Percentiles rank a stretch among this genome's conserved stretches.
Evolutionary conservation across 768 basidiomycete species (phyloP).

Genomic region (Russula virescens): DNA sequence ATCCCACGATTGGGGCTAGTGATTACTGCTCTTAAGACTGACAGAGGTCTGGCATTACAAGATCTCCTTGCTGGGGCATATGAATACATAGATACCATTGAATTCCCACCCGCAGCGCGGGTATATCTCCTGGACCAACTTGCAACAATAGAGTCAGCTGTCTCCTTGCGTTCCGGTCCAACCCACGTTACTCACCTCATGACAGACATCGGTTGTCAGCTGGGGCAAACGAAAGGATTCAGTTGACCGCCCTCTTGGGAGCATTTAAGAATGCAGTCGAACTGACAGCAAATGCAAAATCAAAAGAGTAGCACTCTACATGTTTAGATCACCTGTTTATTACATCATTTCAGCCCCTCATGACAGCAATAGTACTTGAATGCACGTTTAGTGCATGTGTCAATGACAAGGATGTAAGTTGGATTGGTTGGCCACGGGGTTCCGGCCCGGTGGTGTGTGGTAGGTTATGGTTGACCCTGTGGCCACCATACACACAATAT

Average conservation of each 20-base stretch:
- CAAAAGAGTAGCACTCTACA: constrained; percentile 17
- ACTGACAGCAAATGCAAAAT: constrained; percentile 43
- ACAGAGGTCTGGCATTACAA: constrained; percentile 90
- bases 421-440: background rate
- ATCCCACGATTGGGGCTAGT: constrained; percentile 41
- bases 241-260: constrained; percentile 83
- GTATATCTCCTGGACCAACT: constrained; percentile 89
- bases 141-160: constrained; percentile 88
- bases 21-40: constrained; percentile 80
- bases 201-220: constrained; percentile 83
- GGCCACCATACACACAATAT: background rate
- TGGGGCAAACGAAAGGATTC: constrained; percentile 91
- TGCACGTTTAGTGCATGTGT: background rate
- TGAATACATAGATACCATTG: constrained; percentile 83
- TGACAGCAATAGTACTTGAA: background rate
- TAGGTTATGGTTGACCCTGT: too few species aligned
- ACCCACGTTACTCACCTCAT: background rate
- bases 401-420: background rate
- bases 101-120: constrained; percentile 79
- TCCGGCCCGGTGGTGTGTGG: constrained; percentile 1
- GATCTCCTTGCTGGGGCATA: constrained; percentile 90
- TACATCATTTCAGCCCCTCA: background rate
- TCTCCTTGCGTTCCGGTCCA: background rate
- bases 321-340: constrained; percentile 12
- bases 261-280: constrained; percentile 94